Base-by-base conservation (phyloP, 805 yeast species). In the Ascoidea rubescens region DNA sequence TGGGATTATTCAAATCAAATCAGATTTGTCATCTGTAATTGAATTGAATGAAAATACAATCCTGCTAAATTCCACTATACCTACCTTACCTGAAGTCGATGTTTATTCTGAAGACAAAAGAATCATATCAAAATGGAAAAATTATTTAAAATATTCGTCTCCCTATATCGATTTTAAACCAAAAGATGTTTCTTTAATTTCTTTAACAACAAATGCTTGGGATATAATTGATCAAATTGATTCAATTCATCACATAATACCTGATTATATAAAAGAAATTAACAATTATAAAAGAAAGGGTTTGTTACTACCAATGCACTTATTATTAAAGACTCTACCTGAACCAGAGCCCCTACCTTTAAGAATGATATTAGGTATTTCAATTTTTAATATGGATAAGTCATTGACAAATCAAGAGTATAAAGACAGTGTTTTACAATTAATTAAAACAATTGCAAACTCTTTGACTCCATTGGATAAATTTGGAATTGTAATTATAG, bases 181-280 rank as follows among this genome's bases (percentile, higher is more conserved):
- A 10, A 37, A 37, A 37, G 14, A 37, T 16, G 51, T 67, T 5
- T 69, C 75, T 4, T 56, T 77, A 31, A 66, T 67, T 37, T 79
- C 77, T 58, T 62, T 78, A 55, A 73, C 84, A 1, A 67, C 74
- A 1, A 79, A 73, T 55, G 72, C 73, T 0, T 75, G 84, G 80
- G 60, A 60, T 7, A 56, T 73, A 7, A 58, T 77, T 5, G 63
- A 60, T 21, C 28, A 21, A 21, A 21, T 21, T 3, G 28, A 21
- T 21, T 21, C 28, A 7, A 61, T 63, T 47, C 50, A 59, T 12
- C 52, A 59, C 12, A 54, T 66, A 5, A 57, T 74, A 1, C 80
- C 79, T 1, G 55, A 57, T 4, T 74, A 71, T 48, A 67, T 74
- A 2, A 56, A 64, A 21, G 64, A 63, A 50, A 70, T 68, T 53